Base-by-base conservation (phyloP, 805 yeast species). In the Wickerhamiella spandovensis region DNA sequence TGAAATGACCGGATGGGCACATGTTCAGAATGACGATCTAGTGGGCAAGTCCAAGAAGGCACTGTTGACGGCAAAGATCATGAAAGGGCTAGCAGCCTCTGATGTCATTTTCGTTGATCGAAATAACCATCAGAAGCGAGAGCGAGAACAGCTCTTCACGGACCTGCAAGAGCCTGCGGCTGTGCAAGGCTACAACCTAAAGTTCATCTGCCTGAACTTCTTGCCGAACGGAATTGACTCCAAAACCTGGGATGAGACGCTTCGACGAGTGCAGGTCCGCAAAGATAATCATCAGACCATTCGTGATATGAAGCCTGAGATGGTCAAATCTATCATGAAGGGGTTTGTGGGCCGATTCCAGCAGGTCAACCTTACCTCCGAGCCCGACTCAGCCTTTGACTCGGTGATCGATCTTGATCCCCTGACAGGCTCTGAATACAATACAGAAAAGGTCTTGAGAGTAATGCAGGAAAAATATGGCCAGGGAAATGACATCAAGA, bases 221-320 rank as follows among this genome's bases (percentile, higher is more conserved):
- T 64, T 81, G 7, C 72, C 75, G 0, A 63, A 67, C 1, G 67
- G 66, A 2, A 48, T 65, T n/a, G 58, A 65, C 13, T 53, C 61
- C 1, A 57, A 64, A 5, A 57, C 80, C 1, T 75, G 78, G 74
- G 56, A 69, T 1, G 52, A 79, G 0, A 84, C 96, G 0, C 64
- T 68, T 8, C 63, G 68, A 0, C 72, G 97, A 50, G 82, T 90
- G 0, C 46, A 71, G 5, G 60, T 61, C 2, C 73, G 98, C 57
- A 97, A 96, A 2, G 88, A 88, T 60, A 82, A 84, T 55, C 98
- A 92, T 63, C 95, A 84, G 63, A 78, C 89, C 1, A 84, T 92
- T 38, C 79, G 82, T 55, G 59, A 65, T 2, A 72, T 74, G 50
- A 78, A 81, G 9, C 69, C 69, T 4, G 64, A 65, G 17, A 69